phyloP scores from a whole-genome alignment of 2,329 filamentous ascomycete genomes.

The Acarospora socialis region DNA sequence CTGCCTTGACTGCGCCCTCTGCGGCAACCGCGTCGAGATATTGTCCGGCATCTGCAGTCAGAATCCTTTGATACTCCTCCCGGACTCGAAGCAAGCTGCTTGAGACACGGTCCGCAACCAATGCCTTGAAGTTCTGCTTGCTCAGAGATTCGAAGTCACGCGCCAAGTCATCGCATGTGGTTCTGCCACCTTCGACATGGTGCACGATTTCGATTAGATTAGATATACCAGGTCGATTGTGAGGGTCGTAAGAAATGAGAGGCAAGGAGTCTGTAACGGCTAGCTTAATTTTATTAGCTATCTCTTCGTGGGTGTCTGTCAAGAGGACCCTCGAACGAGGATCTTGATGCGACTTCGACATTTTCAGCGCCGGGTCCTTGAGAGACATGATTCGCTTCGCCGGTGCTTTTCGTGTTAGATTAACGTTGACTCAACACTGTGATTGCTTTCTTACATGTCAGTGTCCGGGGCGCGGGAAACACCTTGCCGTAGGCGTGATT shows the following conservation, averaged over 20 bases:
- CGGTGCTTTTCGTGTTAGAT: conserved; percentile 39
- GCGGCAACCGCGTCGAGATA: conserved; percentile 44
- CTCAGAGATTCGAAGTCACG: conserved; percentile 29
- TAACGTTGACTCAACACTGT: no score
- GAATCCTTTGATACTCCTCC: conserved; percentile 40
- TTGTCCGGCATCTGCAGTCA: conserved; percentile 33
- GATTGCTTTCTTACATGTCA: conserved; percentile 52
- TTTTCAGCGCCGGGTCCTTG: conserved; percentile 62
- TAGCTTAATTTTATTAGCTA: conserved; percentile 53
- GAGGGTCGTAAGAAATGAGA: conserved; percentile 59
- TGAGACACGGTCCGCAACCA: conserved; percentile 45
- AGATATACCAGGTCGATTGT: conserved; percentile 61
- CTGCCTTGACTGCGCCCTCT: conserved; percentile 47
- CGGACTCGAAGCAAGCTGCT: conserved; percentile 40
- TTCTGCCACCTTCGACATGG: conserved; percentile 37
- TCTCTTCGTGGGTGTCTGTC: conserved; percentile 51
- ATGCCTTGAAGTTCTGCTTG: conserved; percentile 48
- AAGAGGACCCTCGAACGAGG: conserved; percentile 67
- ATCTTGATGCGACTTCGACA: conserved; percentile 78
- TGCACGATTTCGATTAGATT: conserved; percentile 75
- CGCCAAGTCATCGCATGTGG: conserved; percentile 32
- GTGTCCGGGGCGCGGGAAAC: conserved; percentile 54
- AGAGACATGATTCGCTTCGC: conserved; percentile 84
- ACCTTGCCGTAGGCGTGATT: conserved; percentile 55
- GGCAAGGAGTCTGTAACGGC: conserved; percentile 62